Base-by-base conservation (phyloP, 2,329 filamentous ascomycete genomes). In the Fusarium sp. region DNA sequence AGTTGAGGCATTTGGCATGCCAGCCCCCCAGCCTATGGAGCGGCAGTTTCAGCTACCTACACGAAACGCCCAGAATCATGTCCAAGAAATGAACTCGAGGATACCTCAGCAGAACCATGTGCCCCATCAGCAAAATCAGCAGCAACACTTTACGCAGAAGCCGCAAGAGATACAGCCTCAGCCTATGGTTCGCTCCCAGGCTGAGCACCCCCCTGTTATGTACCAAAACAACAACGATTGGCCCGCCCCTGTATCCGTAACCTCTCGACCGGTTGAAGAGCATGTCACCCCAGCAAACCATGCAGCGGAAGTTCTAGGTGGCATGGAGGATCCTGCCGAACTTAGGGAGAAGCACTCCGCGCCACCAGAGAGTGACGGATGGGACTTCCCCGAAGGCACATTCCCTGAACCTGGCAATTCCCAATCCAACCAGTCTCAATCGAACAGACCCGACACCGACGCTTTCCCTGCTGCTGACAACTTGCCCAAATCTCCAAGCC, bases 371-470 rank as follows among this genome's bases (percentile, higher is more conserved):
- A 77, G 86, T 1, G 94, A 97, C 75, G 93, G 88, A 11, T 99
- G 96, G 96, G 94, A 97, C 75, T 99, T 99, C 72, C 93, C 95
- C 56, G 94, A 98, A 62, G 86, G 89, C 11, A 83, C 85, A n/a
- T 88, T 89, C 54, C 81, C 87, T 0, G 91, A 92, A 42, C 81
- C 87, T 14, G 77, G 78, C 44, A 78, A 82, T 30, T 73, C 78
- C 7, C 84, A 86, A 46, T 79, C 77, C 26, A 82, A 84, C 52
- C 85, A 85, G 57, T 78, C 84, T 13, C 80, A 79, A 31, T 84
- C 75, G 70, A 90, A 79, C 81, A 89, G 94, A 66, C 94, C 93
- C 2, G 95, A 98, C 76, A 96, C 91, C 1, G 95, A 98, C 79
- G 86, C 88, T 7, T 98, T 98, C 68, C 94, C 95, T 2, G 90